Percentiles rank a stretch among this genome's conserved stretches.
phyloP scores from a whole-genome alignment of 768 basidiomycete species.

The Exsudoporus frostii region DNA sequence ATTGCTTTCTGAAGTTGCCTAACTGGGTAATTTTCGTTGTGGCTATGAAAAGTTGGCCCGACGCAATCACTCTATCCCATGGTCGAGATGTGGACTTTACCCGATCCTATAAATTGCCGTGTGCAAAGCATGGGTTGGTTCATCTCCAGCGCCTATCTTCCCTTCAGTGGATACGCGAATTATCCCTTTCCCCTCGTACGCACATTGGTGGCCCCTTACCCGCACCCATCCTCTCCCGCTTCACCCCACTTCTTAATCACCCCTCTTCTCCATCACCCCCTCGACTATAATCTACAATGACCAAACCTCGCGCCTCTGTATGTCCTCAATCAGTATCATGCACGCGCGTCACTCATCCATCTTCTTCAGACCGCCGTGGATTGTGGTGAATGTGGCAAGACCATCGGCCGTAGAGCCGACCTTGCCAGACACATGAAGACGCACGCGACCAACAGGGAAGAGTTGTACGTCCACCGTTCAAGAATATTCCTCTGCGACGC shows the following conservation, averaged over 20 bases:
- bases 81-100: slow-evolving; percentile 11
- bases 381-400: slow-evolving; percentile 15
- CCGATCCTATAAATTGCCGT: slow-evolving; percentile 18
- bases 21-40: slow-evolving; percentile 19
- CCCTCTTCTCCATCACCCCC: not conserved
- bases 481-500: not conserved
- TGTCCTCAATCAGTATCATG: not conserved
- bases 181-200: not conserved
- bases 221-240: not conserved
- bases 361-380: not conserved
- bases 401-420: slow-evolving; percentile 25
- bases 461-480: slow-evolving; percentile 14
- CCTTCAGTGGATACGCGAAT: not conserved
- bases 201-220: not conserved
- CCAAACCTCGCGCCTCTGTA: slow-evolving; percentile 4
- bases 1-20: slow-evolving; percentile 23
- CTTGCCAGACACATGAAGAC: slow-evolving; percentile 26
- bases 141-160: slow-evolving; percentile 1
- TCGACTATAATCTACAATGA: not conserved
- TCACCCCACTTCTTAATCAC: no score
- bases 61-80: slow-evolving; percentile 26
- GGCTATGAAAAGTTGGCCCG: slow-evolving; percentile 13
- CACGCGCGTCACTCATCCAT: not conserved
- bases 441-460: slow-evolving; percentile 23
- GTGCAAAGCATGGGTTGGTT: not conserved